A percentile compares a stretch with the other conserved stretches of the same genome.
Evolutionary conservation across 2,329 filamentous ascomycete genomes (phyloP).

Genomic region (Alternaria incomplexa): DNA sequence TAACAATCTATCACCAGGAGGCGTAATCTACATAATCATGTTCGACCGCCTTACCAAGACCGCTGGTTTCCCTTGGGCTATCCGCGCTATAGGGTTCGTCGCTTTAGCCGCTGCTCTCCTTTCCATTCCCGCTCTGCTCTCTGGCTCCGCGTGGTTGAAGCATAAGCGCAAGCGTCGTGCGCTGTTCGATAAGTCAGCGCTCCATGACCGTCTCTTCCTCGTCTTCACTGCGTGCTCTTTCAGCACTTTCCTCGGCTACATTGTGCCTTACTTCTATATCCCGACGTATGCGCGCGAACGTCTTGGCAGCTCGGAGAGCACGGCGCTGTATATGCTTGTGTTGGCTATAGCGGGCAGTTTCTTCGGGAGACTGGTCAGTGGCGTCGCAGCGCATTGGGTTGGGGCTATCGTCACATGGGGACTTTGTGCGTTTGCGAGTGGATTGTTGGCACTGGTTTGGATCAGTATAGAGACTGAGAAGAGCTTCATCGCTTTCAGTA

Average conservation of each 20-base stretch:
- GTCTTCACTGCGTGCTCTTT: conserved; percentile 45
- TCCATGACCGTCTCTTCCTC: conserved; percentile 43
- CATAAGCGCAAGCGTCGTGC: conserved; percentile 37
- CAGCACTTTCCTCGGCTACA: conserved; percentile 46
- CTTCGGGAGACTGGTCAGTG: conserved; percentile 40
- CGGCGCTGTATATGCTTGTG: conserved; percentile 42
- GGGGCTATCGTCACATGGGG: conserved; percentile 45
- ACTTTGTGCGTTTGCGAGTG: conserved; percentile 36
- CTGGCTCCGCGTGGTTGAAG: conserved; percentile 35
- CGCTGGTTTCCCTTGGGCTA: conserved; percentile 45
- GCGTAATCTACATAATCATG: conserved; percentile 46
- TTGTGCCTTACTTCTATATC: conserved; percentile 48
- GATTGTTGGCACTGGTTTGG: conserved; percentile 39
- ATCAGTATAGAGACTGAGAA: conserved; percentile 38
- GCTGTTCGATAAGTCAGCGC: conserved; percentile 42
- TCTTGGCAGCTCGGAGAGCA: conserved; percentile 37
- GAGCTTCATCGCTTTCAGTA: conserved; percentile 41
- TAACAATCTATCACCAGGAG: conserved; percentile 30
- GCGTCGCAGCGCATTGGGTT: conserved; percentile 39
- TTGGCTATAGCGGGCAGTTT: conserved; percentile 43
- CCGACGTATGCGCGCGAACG: conserved; percentile 41
- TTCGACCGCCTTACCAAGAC: conserved; percentile 38
- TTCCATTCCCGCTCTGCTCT: conserved; percentile 45
- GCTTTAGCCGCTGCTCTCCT: conserved; percentile 37
- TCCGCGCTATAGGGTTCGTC: conserved; percentile 45